Evolutionary conservation across 306 rosid species (phyloP).

Genomic region (Biancaea sappan): DNA sequence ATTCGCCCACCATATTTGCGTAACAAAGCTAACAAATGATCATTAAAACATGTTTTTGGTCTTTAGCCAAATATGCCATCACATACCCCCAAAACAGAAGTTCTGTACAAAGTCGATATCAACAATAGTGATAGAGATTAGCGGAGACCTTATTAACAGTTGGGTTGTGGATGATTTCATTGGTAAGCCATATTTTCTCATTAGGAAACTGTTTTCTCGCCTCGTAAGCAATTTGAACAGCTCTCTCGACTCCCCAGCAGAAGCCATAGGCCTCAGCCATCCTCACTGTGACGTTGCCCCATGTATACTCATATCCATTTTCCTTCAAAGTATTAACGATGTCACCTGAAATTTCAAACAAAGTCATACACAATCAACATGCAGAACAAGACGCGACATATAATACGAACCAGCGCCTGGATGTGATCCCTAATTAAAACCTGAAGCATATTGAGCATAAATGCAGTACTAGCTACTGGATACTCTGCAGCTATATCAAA

Average conservation of each 20-base stretch:
- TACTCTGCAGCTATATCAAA: not conserved
- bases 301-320: slow-evolving; percentile 71
- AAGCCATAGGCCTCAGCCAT: slow-evolving; percentile 94
- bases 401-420: not conserved
- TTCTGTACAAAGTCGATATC: not conserved
- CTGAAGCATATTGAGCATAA: not conserved
- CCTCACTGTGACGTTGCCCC: slow-evolving; percentile 93
- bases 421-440: not conserved
- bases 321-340: slow-evolving; percentile 82
- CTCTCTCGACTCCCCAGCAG: slow-evolving; percentile 99
- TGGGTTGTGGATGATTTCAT: slow-evolving; percentile 96
- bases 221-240: slow-evolving; percentile 97
- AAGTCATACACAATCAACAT: slow-evolving; percentile 29
- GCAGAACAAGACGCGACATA: not conserved
- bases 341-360: slow-evolving; percentile 64
- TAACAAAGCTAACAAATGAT: not conserved
- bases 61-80: not conserved
- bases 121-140: not conserved
- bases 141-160: slow-evolving; percentile 80
- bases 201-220: slow-evolving; percentile 93
- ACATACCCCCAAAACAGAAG: not conserved
- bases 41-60: not conserved
- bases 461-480: not conserved
- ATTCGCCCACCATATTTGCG: not conserved
- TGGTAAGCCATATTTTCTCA: slow-evolving; percentile 87